phyloP scores from a whole-genome alignment of 257 asterid species.

The Penstemon newberryi region DNA sequence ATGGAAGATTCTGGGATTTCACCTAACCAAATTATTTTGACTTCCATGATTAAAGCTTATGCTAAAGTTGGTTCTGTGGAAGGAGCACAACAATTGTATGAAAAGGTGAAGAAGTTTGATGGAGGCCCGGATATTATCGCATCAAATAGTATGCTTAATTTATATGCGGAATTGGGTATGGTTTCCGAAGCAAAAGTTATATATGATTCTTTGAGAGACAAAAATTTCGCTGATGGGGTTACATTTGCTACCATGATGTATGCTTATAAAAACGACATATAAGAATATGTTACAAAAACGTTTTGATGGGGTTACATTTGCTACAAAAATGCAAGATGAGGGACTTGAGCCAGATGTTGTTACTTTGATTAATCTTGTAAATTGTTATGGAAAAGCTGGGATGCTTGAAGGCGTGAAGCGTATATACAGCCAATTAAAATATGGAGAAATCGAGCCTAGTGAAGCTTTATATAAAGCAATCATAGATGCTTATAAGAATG shows the following conservation, averaged over 20 bases:
- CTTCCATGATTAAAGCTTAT: slow-evolving; percentile 87
- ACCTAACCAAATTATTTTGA: slow-evolving; percentile 63
- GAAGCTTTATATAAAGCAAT: slow-evolving; percentile 67
- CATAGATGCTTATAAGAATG: slow-evolving; percentile 58
- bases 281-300: too few species aligned
- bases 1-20: slow-evolving; percentile 70
- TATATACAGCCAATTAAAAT: slow-evolving; percentile 59
- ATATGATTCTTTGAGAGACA: slow-evolving; percentile 49
- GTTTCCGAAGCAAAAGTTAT: slow-evolving; percentile 21
- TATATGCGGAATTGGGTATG: too few species aligned
- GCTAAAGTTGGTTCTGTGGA: slow-evolving; percentile 68
- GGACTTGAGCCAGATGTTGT: slow-evolving; percentile 81
- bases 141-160: too few species aligned
- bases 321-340: slow-evolving; percentile 76
- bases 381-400: slow-evolving; percentile 83
- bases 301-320: slow-evolving; percentile 76
- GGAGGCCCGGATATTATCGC: too few species aligned
- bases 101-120: slow-evolving; percentile 48
- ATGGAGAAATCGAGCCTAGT: slow-evolving; percentile 55
- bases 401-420: slow-evolving; percentile 91
- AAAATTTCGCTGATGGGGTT: slow-evolving; percentile 62
- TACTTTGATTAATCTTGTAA: slow-evolving; percentile 63
- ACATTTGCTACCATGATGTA: slow-evolving; percentile 86
- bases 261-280: slow-evolving; percentile 67
- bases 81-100: slow-evolving; percentile 71